Evolutionary conservation across 805 yeast genomes (phyloP).

Genomic region (Kluyveromyces aestuarii): DNA sequence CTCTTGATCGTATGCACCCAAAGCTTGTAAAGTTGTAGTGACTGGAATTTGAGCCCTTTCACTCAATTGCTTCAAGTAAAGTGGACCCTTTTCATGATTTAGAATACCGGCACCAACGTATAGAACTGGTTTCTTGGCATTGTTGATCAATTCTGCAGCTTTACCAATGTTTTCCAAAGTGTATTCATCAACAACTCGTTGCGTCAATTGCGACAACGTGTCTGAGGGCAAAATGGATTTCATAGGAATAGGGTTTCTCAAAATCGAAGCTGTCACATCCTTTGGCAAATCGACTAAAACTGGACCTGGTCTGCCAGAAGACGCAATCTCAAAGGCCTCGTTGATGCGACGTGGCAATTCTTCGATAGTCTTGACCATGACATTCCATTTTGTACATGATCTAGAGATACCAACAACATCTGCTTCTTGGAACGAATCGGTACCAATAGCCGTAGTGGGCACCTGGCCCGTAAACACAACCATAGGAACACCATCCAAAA

Average conservation of each 20-base stretch:
- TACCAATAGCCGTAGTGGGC: conserved; percentile 90
- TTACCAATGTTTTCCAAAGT: conserved; percentile 64
- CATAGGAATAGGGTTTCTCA: conserved; percentile 79
- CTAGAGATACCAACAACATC: conserved; percentile 95
- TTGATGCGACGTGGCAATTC: conserved; percentile 93
- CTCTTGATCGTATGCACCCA: conserved; percentile 90
- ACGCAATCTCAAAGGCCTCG: conserved; percentile 97
- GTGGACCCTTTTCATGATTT: conserved; percentile 73
- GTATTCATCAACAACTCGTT: conserved; percentile 61
- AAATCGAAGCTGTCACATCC: conserved; percentile 90
- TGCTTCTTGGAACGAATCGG: conserved; percentile 99
- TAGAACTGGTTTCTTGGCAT: conserved; percentile 78
- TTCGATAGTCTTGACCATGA: conserved; percentile 91
- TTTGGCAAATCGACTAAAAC: conserved; percentile 96
- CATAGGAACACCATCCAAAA: conserved; percentile 94
- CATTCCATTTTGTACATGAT: conserved; percentile 98
- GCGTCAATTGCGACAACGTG: conserved; percentile 62
- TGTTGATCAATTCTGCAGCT: conserved; percentile 70
- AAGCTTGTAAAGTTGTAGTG: conserved; percentile 88
- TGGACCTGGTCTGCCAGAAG: conserved; percentile 96
- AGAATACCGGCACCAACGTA: conserved; percentile 91
- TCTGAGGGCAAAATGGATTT: conserved; percentile 63
- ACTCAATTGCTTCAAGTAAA: conserved; percentile 67
- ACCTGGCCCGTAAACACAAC: conserved; percentile 98
- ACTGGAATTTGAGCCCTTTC: conserved; percentile 92